These are phyloP conservation scores for Dendrocalamus sinicus DNA, from an alignment of 176 grass and related monocot genomes.

Conservation along the genomic window DNA sequence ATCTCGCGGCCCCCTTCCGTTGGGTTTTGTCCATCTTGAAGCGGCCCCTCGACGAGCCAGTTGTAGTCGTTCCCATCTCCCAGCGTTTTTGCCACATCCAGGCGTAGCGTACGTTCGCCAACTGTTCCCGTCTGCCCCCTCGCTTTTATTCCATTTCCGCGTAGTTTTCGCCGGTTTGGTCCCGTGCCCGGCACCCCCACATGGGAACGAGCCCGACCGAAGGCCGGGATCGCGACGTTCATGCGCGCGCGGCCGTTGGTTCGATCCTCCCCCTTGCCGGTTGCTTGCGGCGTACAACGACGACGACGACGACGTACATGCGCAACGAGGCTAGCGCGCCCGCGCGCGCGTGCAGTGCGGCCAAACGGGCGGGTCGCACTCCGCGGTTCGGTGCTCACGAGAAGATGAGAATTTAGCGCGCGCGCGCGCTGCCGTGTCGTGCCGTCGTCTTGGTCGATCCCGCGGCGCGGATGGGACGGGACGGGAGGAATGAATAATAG, in stretches of 20 bases:
- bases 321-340: not conserved
- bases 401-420: too few species aligned
- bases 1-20: not conserved
- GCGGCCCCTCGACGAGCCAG: not conserved
- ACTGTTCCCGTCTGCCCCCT: not conserved
- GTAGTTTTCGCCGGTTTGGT: constrained; percentile 7
- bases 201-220: constrained; percentile 22
- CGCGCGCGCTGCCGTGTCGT: too few species aligned
- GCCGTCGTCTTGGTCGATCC: too few species aligned
- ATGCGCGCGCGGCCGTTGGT: constrained; percentile 33
- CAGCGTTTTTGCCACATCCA: too few species aligned
- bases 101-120: not conserved
- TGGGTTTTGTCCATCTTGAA: constrained; percentile 6
- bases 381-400: not conserved
- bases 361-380: not conserved
- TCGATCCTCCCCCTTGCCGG: not conserved
- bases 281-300: constrained; percentile 1
- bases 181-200: constrained; percentile 22
- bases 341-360: not conserved
- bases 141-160: not conserved
- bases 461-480: too few species aligned
- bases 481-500: not conserved
- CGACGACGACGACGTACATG: too few species aligned
- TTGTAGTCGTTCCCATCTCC: not conserved
- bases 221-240: constrained; percentile 41